These are phyloP conservation scores for Blastobotrys elegans DNA, from an alignment of 1,139 yeast genomes.

Conservation along the genomic window DNA sequence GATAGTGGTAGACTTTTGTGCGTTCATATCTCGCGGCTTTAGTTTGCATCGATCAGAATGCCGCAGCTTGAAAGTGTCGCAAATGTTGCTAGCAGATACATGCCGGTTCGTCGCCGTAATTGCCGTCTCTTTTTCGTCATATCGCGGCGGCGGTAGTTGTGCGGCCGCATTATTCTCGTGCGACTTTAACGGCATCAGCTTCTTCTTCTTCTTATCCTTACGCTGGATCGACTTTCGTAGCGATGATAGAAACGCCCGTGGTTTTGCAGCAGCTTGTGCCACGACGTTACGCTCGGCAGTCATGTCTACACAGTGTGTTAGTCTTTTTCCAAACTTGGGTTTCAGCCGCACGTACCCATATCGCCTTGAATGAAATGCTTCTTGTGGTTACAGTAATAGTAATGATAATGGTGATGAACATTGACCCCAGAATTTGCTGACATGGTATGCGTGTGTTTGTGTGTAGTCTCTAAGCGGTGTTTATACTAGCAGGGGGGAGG, in stretches of 20 bases:
- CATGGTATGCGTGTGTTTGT: too few relatives aligned
- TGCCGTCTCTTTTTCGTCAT: not conserved
- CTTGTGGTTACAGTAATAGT: conserved; percentile 12
- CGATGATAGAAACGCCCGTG: conserved; percentile 6
- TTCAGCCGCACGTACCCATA: conserved; percentile 8
- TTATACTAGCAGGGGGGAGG: too few relatives aligned
- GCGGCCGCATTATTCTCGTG: too few relatives aligned
- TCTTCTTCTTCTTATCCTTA: not conserved
- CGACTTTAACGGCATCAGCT: too few relatives aligned
- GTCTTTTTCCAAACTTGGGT: too few relatives aligned
- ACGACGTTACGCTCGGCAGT: not conserved
- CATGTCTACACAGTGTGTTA: not conserved
- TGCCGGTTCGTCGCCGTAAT: too few relatives aligned
- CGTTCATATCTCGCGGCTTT: not conserved
- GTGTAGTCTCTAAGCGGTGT: too few relatives aligned
- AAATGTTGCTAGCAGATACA: not conserved
- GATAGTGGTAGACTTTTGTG: too few relatives aligned
- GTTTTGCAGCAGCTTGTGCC: not conserved
- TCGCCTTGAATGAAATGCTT: conserved; percentile 8
- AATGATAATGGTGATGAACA: conserved; percentile 15
- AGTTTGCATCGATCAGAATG: not conserved
- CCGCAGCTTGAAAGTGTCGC: not conserved
- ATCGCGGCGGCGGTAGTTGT: not conserved
- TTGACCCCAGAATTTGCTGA: conserved; percentile 4
- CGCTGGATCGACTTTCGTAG: not conserved